Base-by-base conservation (phyloP, 139 green algal genomes). In the Picochlorum sp. region DNA sequence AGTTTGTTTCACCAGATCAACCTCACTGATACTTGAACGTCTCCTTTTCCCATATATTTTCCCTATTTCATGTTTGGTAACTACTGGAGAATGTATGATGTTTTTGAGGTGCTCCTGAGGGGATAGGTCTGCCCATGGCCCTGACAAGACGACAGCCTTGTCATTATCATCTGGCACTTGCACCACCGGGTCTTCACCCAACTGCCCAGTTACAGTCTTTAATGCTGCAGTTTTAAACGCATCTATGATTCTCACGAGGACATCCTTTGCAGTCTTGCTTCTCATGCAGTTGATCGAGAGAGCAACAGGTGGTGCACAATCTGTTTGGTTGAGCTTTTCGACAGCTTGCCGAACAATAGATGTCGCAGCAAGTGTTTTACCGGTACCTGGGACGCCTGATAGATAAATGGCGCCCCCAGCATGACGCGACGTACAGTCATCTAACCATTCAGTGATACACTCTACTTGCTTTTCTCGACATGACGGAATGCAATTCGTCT, bases 241-340 rank as follows among this genome's bases (percentile, higher is more conserved):
- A 23, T 23, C 57, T 45, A 76, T 54, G 3, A 73, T 63, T 31
- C 47, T 38, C 23, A 71, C 37, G 9, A 59, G 28, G 24, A 70
- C 47, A 49, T 78, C 67, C 26, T 60, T 49, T 0, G 78, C 60
- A 18, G 66, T 51, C 4, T 60, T 45, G 34, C 85, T 62, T 5
- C 62, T 60, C 78, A 85, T 85, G 68, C 80, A 86, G 60, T 85
- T 86, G 49, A 86, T 75, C 15, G 74, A 77, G 10, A 86, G 38
- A 20, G 80, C 31, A 16, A 65, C 66, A 16, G 80, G 78, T 3
- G 71, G 73, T 14, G 61, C 30, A 49, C 49, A 6, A 34, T 51
- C 7, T 24, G 51, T 20, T 15, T 20, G 34, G n/a, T 41, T 2
- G 18, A 34, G 23, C 4, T 57, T 34, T 38, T 44, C 34, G 8